Evolutionary conservation across 306 rosid species (phyloP), one percentile per base, ranked within the genome.

Genomic region (Begonia fuchsioides): DNA sequence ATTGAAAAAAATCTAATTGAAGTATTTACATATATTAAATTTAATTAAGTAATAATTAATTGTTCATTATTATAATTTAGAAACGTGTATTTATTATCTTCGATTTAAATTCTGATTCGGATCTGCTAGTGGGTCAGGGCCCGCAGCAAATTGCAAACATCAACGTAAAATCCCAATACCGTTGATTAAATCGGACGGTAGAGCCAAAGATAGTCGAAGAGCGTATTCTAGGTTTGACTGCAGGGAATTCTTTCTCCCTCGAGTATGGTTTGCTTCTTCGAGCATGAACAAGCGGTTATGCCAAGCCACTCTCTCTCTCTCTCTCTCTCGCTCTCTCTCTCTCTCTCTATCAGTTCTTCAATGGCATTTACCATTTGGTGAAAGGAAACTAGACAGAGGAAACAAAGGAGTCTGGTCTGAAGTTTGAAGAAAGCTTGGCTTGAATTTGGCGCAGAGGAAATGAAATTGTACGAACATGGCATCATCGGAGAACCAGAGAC

Each of bases 381-480:
- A 59, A 56, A 79, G 72, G 60, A 61, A 38, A 46, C 15, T 49
- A 61, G 64, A 67, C 69, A 40, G 59, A 63, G 17, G 35, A 57
- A 52, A 50, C 32, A 32, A 47, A 63, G 59, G 62, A 47, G 55
- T 51, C 56, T 55, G 78, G 60, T 40, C 38, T 50, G 6, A 13
- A 35, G 18, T 11, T 19, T 18, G 10, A n/a, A 9, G 11, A 8
- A 53, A 38, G 6, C 9, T 19, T 12, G 49, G 17, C 39, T 54
- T 6, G 32, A 32, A 39, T 18, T 7, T 35, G 35, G 63, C 58
- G 48, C 11, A 26, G 32, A 41, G 14, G 49, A n/a, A n/a, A 45
- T 58, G 55, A 61, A 56, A 58, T 75, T 85, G 79, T 56, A 59
- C 56, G 67, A 65, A 44, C 52, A 49, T 15, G 68, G 57, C 43